phyloP scores from a whole-genome alignment of 2,329 filamentous ascomycete species.

The Scorias spongiosa region DNA sequence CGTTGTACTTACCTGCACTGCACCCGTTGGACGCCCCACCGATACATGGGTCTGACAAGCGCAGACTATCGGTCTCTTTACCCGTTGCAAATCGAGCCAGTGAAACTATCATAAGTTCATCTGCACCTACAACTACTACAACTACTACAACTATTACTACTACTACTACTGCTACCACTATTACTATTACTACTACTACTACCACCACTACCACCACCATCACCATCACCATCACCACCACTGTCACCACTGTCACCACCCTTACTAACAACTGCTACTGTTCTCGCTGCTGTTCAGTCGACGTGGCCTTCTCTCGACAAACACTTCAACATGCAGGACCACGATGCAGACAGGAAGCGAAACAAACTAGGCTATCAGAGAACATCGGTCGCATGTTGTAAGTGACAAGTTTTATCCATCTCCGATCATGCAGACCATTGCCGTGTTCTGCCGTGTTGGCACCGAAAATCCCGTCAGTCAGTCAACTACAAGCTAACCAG shows the following conservation, averaged over 20 bases:
- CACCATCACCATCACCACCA: no score
- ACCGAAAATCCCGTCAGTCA: neutral
- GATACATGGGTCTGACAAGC: neutral
- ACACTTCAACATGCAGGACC: conserved; percentile 26
- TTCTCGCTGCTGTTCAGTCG: neutral
- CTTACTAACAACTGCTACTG: neutral
- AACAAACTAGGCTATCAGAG: conserved; percentile 94
- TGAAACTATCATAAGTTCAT: no score
- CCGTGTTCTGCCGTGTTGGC: neutral
- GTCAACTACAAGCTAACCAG: neutral
- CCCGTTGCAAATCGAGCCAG: neutral
- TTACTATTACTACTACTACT: no score
- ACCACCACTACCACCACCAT: no score
- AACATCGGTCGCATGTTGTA: conserved; percentile 90
- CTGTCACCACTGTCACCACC: no score
- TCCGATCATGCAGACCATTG: conserved; percentile 1
- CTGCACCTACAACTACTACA: no score
- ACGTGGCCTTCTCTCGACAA: no score
- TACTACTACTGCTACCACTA: no score
- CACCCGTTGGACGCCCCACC: neutral
- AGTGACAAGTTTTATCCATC: conserved; percentile 28
- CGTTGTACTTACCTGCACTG: neutral
- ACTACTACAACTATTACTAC: neutral
- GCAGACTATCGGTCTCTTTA: neutral
- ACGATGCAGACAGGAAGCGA: conserved; percentile 49